phyloP scores from a whole-genome alignment of 257 asterid genomes.

The Scutellaria barbata region DNA sequence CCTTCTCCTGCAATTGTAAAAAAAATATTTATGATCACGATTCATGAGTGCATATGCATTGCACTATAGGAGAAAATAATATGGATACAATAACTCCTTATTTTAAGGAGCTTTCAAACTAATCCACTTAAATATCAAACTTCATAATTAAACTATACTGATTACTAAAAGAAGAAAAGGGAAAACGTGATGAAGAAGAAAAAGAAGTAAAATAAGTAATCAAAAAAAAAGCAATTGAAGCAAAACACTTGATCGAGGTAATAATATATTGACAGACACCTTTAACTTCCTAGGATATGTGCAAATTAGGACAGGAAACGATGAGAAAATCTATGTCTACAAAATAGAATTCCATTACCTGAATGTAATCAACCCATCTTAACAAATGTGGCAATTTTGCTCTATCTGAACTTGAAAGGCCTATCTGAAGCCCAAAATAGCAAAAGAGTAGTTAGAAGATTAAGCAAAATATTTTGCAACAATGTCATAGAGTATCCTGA shows the following conservation, averaged over 20 bases:
- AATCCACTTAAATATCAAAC: not conserved
- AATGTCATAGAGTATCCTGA: not conserved
- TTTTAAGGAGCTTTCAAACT: not conserved
- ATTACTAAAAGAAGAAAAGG: not conserved
- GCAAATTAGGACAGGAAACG: not conserved
- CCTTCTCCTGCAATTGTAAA: constrained; percentile 61
- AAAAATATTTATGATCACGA: not conserved
- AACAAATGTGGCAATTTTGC: constrained; percentile 70
- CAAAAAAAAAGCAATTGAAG: not conserved
- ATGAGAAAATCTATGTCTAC: not conserved
- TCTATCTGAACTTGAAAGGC: constrained; percentile 61
- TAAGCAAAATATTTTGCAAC: not conserved
- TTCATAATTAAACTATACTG: not conserved
- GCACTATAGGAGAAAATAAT: not conserved
- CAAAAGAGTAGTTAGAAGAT: constrained; percentile 18
- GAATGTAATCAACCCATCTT: constrained; percentile 90
- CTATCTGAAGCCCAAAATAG: constrained; percentile 47
- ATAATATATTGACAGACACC: not conserved
- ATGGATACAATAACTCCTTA: not conserved
- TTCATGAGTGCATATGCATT: constrained; percentile 8
- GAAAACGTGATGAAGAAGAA: not conserved
- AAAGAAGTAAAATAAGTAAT: not conserved
- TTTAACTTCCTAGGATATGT: not conserved
- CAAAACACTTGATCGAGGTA: not conserved
- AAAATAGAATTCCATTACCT: constrained; percentile 51